Percentiles rank a stretch among this genome's conserved stretches.
phyloP scores from a whole-genome alignment of 495 filamentous ascomycete species.

The Aspergillus haitiensis region DNA sequence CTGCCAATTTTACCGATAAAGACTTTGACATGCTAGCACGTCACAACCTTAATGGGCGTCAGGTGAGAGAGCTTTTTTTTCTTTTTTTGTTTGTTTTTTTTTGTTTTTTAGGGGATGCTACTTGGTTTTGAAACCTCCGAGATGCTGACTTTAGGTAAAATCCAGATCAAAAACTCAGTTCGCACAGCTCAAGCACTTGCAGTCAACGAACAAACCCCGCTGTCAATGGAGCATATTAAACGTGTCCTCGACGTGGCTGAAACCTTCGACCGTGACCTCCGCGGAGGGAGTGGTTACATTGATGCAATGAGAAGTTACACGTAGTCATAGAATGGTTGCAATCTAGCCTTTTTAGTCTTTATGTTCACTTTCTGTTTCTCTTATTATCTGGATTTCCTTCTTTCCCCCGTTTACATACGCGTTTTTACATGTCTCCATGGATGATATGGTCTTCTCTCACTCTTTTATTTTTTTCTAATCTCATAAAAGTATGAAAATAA shows the following conservation, averaged over 20 bases:
- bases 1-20: slow-evolving; percentile 62
- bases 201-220: slow-evolving; percentile 66
- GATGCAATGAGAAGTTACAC: slow-evolving; percentile 56
- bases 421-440: not conserved
- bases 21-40: slow-evolving; percentile 68
- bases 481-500: no score
- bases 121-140: no score
- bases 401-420: not conserved
- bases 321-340: slow-evolving; percentile 22
- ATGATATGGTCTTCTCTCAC: not conserved
- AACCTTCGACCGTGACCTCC: slow-evolving; percentile 76
- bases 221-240: slow-evolving; percentile 80
- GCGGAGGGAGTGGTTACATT: slow-evolving; percentile 60
- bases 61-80: slow-evolving; percentile 47
- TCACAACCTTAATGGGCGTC: slow-evolving; percentile 81
- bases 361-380: slow-evolving; percentile 4
- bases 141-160: slow-evolving; percentile 5
- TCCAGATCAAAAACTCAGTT: slow-evolving; percentile 87
- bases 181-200: slow-evolving; percentile 84
- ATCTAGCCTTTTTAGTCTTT: slow-evolving; percentile 12
- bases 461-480: slow-evolving; percentile 7
- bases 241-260: slow-evolving; percentile 79
- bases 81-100: not conserved
- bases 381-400: not conserved
- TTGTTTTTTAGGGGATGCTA: not conserved